A percentile compares a stretch with the other conserved stretches of the same genome.
phyloP scores from a whole-genome alignment of 441 rosid species.

The Euphorbia celastroides region DNA sequence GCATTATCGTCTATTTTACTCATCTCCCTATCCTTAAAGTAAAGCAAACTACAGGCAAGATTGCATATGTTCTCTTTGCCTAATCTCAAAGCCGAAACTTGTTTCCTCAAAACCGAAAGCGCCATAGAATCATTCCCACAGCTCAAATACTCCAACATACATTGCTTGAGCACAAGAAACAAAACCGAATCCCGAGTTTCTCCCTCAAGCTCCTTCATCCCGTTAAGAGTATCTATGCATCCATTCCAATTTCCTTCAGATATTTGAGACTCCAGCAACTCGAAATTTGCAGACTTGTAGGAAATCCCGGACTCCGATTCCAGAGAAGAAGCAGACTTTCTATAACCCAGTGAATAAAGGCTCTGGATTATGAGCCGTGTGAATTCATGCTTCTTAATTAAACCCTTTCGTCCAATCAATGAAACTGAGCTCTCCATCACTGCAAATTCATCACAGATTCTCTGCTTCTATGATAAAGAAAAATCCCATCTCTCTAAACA shows the following conservation, averaged over 20 bases:
- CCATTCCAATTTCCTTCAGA: conserved; percentile 62
- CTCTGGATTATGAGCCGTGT: conserved; percentile 60
- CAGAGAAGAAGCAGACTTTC: conserved; percentile 57
- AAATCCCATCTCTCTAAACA: conserved; percentile 18
- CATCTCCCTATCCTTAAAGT: conserved; percentile 38
- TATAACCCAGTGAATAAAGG: conserved; percentile 66
- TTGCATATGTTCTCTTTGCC: conserved; percentile 50
- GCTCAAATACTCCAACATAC: conserved; percentile 51
- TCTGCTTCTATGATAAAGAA: conserved; percentile 12
- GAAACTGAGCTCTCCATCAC: conserved; percentile 49
- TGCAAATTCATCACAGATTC: conserved; percentile 15
- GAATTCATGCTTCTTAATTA: conserved; percentile 57
- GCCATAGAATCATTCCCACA: conserved; percentile 58
- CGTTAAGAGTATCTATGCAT: conserved; percentile 40
- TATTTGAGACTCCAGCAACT: conserved; percentile 52
- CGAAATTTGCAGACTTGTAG: conserved; percentile 40
- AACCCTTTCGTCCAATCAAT: conserved; percentile 52
- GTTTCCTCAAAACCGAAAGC: conserved; percentile 44
- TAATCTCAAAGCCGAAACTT: conserved; percentile 38
- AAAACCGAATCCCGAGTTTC: conserved; percentile 46
- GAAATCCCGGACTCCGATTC: conserved; percentile 59
- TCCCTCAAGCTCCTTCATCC: conserved; percentile 33
- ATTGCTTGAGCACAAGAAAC: conserved; percentile 62
- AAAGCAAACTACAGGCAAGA: conserved; percentile 51
- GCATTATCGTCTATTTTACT: conserved; percentile 30